Base-by-base conservation (phyloP, 2,329 filamentous ascomycete genomes). In the Botrytis elliptica region DNA sequence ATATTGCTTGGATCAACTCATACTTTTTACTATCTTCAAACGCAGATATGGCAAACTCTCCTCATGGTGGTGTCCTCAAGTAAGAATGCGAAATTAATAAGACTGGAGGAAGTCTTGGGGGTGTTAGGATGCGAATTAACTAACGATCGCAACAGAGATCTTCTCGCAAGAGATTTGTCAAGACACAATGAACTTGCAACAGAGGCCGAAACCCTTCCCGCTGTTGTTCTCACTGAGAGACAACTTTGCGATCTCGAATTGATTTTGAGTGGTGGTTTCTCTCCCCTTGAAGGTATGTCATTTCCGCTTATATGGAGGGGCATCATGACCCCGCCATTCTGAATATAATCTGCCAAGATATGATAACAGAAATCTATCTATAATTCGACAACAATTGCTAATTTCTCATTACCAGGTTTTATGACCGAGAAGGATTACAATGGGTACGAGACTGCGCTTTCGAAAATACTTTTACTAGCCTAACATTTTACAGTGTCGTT, bases 381-480 rank as follows among this genome's bases (percentile, higher is more conserved):
- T 33, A 33, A 63, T 25, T 55, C 25, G 36, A 36, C 33, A 75
- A 71, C 74, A 73, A 29, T 74, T 22, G 75, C 80, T 83, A 67
- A 82, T 77, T 74, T 72, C 55, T 70, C 42, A 42, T 62, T 25
- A 36, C 25, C 71, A 97, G 94, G 95, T 81, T 99, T 99, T 87
- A 92, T 99, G 92, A 97, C 90, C 84, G 91, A 99, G 88, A 92
- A 94, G 85, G 96, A 99, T 85, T 99, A 97, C 88, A 92, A 97
- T 84, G 91, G 93, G 93, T 95, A 89, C 78, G 88, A 83, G 77
- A 52, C 29, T 73, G 57, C 42, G 33, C 29, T 60, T 63, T 12
- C 57, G 69, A 72, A 72, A 33, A 29, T 44, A 22, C n/a, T 44
- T 42, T 72, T 65, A 74, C 18, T 62, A 73, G 74, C 81, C 85